Evolutionary conservation across 2,329 filamentous ascomycete genomes (phyloP).

Genomic region (Aspergillus carbonarius): DNA sequence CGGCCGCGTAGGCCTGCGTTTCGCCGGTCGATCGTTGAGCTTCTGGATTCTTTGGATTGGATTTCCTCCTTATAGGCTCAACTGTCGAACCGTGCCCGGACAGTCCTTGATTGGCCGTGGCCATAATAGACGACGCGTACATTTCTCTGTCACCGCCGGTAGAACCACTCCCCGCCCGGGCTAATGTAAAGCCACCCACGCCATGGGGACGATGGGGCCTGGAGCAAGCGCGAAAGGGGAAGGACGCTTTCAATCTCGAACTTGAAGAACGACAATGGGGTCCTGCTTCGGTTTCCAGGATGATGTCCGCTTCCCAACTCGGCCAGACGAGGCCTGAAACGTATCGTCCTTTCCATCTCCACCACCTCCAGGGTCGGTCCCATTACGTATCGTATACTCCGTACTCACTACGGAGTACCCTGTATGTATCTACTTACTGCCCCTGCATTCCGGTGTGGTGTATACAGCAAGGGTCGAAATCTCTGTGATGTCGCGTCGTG

Average conservation of each 20-base stretch:
- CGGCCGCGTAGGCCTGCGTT: conserved; percentile 19
- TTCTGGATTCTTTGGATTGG: conserved; percentile 11
- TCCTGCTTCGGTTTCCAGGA: neutral
- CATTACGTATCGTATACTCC: neutral
- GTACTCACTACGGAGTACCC: neutral
- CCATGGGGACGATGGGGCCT: neutral
- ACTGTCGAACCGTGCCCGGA: conserved; percentile 4
- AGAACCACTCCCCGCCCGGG: neutral
- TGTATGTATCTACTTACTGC: neutral
- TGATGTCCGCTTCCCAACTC: neutral
- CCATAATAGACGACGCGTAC: conserved; percentile 4
- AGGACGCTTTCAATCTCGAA: neutral
- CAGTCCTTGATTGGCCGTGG: conserved; percentile 1
- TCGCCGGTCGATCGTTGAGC: conserved; percentile 20
- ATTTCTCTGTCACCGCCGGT: conserved; percentile 5
- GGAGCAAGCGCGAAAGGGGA: neutral
- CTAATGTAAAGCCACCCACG: conserved; percentile 2
- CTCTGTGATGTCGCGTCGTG: neutral
- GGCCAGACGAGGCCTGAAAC: neutral
- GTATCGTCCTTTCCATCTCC: neutral
- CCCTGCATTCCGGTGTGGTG: neutral
- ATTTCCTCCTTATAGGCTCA: conserved; percentile 3
- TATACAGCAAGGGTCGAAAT: neutral
- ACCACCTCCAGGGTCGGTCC: neutral
- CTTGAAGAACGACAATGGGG: neutral